These are phyloP conservation scores for Fusarium sp. DNA, from an alignment of 2,329 filamentous ascomycete genomes.

Conservation along the genomic window DNA sequence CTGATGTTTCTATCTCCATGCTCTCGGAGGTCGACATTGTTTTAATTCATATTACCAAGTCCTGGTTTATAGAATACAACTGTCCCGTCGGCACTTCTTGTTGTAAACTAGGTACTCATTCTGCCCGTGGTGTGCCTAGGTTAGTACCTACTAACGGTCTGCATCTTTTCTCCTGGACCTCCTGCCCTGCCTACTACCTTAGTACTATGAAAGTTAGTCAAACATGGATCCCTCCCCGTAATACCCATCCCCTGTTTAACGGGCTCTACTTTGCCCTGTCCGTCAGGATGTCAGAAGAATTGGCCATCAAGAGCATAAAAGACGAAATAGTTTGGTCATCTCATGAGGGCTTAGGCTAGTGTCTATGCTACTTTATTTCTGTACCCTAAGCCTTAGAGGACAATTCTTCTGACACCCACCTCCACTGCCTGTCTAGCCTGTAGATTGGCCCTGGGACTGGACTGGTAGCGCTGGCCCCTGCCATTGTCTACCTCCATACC, in stretches of 20 bases:
- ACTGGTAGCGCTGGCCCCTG: conserved; percentile 9
- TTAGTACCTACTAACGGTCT: neutral
- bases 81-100: neutral
- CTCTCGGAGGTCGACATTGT: neutral
- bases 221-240: conserved; percentile 22
- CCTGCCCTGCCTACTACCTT: neutral
- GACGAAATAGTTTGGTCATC: no score
- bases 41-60: neutral
- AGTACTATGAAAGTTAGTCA: neutral
- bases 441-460: conserved; percentile 9
- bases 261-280: neutral
- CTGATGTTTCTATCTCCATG: neutral
- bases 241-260: neutral
- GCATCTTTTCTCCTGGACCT: neutral
- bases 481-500: neutral
- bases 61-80: neutral
- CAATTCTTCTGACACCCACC: no score
- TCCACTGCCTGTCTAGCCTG: neutral
- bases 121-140: no score
- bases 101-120: neutral
- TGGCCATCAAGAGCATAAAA: no score
- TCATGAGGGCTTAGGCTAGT: no score
- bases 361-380: no score
- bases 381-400: no score
- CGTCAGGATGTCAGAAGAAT: no score